Evolutionary conservation across 306 rosid genomes (phyloP), one percentile per base, ranked within the genome.

Genomic region (Phaseolus lunatus): DNA sequence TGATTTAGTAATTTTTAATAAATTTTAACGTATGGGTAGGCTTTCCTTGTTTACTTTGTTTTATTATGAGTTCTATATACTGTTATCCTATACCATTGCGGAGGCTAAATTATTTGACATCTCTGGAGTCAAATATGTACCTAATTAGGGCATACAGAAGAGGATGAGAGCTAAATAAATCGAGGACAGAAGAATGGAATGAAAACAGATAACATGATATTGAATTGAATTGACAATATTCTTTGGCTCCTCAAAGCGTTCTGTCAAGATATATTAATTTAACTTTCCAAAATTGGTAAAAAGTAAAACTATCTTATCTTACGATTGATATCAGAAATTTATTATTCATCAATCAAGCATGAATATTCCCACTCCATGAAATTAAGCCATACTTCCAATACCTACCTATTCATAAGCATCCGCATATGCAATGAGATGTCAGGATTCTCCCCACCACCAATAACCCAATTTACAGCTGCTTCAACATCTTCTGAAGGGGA

Each of bases 401-500:
- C 98, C 86, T 85, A 89, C 98, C 86, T 90, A 72, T 90, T 95
- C 92, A 87, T 88, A 67, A 92, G 95, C 98, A 95, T 92, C 80
- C 98, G 88, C 98, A 89, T 89, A 82, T 95, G 98, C 89, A 95
- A 76, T 15, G 97, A 63, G 77, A 95, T 86, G 87, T 95, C 97
- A 79, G 98, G 98, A 75, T 90, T 90, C 70, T 72, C 86, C 80
- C 87, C 87, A 66, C 84, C 82, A 63, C 88, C 87, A 68, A 92
- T 84, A 84, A 86, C 97, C 90, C 96, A 92, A 73, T 84, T 79
- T 19, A 95, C 92, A 18, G 97, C 97, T 72, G 88, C 92, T 77
- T 95, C 89, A 13, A 95, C 90, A 57, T 86, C 96, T 77, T 87
- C 81, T 41, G 97, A 82, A 77, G 98, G 98, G 74, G 90, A 86